phyloP scores from a whole-genome alignment of 1,139 yeast species.

The Waltiozyma sp. region DNA sequence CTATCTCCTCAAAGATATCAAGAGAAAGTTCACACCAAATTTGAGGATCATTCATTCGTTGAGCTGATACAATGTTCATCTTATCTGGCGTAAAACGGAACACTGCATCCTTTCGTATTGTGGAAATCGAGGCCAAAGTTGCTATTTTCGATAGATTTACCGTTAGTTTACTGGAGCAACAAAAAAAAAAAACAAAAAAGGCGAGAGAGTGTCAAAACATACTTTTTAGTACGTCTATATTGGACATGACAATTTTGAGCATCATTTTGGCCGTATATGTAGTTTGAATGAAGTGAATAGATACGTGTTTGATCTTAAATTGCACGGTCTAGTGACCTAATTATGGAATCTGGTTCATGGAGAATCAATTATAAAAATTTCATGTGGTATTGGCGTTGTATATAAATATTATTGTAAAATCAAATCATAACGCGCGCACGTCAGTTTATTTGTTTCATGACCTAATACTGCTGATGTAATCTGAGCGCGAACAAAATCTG shows the following conservation, averaged over 20 bases:
- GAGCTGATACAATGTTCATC: constrained; percentile 35
- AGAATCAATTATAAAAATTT: too few species aligned
- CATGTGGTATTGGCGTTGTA: too few species aligned
- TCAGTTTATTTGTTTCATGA: too few species aligned
- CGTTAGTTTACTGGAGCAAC: too few species aligned
- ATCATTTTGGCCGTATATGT: too few species aligned
- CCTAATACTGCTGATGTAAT: neutral
- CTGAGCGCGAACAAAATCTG: neutral
- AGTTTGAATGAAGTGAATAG: too few species aligned
- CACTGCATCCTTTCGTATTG: constrained; percentile 27
- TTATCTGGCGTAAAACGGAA: constrained; percentile 37
- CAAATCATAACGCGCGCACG: too few species aligned
- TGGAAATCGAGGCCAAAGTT: constrained; percentile 23
- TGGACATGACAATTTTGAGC: constrained; percentile 14
- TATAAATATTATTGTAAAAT: too few species aligned
- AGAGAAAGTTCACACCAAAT: constrained; percentile 46
- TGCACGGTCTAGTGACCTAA: neutral
- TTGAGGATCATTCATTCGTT: constrained; percentile 43
- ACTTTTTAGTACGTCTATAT: constrained; percentile 17
- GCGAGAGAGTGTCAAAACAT: neutral
- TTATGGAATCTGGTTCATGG: too few species aligned
- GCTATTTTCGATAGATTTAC: constrained; percentile 13
- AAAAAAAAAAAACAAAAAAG: neutral
- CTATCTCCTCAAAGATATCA: constrained; percentile 35
- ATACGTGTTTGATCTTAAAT: too few species aligned